These are phyloP conservation scores for Monilinia vaccinii-corymbosi DNA, from an alignment of 2,329 filamentous ascomycete species.

Conservation along the genomic window DNA sequence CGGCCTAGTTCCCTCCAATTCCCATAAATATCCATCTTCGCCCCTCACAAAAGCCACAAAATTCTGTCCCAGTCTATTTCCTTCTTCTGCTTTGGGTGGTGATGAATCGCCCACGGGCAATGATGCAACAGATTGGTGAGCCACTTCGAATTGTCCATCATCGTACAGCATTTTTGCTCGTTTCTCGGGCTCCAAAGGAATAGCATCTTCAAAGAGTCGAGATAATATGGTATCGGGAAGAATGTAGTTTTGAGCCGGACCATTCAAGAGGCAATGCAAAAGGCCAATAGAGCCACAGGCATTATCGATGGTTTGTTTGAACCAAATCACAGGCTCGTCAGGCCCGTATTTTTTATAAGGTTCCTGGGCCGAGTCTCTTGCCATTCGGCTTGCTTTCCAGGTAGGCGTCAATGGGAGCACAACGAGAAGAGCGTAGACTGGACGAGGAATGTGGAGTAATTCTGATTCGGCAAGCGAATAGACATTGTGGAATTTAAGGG, in stretches of 20 bases:
- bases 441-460: conserved; percentile 81
- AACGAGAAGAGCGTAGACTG: conserved; percentile 78
- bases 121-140: conserved; percentile 69
- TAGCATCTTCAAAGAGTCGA: conserved; percentile 43
- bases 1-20: conserved; percentile 60
- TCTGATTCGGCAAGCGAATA: conserved; percentile 82
- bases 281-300: conserved; percentile 87
- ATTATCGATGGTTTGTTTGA: conserved; percentile 88
- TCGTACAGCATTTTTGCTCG: conserved; percentile 70
- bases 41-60: conserved; percentile 90
- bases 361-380: conserved; percentile 56
- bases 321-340: conserved; percentile 78
- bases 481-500: conserved; percentile 78
- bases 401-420: conserved; percentile 77
- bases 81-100: conserved; percentile 58
- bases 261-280: conserved; percentile 75
- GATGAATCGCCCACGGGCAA: conserved; percentile 68
- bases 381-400: conserved; percentile 67
- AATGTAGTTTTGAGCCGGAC: conserved; percentile 54
- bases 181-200: conserved; percentile 54
- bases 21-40: conserved; percentile 60
- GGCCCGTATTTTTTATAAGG: conserved; percentile 63
- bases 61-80: conserved; percentile 80
- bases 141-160: conserved; percentile 63
- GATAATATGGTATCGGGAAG: conserved; percentile 52